Evolutionary conservation across 2,329 filamentous ascomycete genomes (phyloP), one percentile per base, ranked within the genome.

Genomic region (Pseudogymnoascus pannorum): DNA sequence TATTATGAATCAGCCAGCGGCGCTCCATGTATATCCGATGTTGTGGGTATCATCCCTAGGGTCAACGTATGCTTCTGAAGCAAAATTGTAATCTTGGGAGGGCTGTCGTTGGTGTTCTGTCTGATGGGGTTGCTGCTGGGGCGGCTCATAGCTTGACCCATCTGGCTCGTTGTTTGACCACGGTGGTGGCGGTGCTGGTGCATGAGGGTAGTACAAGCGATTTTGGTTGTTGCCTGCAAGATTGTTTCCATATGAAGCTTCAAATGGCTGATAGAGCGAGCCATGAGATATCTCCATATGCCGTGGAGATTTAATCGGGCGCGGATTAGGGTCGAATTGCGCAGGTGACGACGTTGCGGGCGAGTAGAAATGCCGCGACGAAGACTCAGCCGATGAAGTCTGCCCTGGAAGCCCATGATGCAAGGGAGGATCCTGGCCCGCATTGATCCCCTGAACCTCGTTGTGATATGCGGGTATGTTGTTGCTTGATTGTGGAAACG

Each of bases 301-400:
- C 8, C 71, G 63, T 35, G 71, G 71, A 5, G 70, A 72, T 57
- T 72, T 72, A 12, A 68, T 38, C 14, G 70, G 70, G 12, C 71
- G 63, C 6, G 70, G 70, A 54, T 72, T 72, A 42, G 61, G 68
- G 60, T 72, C 69, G 16, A 59, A 58, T 16, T 58, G 57, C 18
- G 57, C 31, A 38, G 18, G 59, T 58, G 57, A 29, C 12, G 44
- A 61, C 5, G 42, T 16, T 26, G 59, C 9, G 20, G 33, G 38
- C 6, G 36, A 57, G 38, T 60, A 48, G 36, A 44, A 60, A 12
- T 44, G 38, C 42, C 58, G 20, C n/a, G 57, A 58, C 22, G 58
- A 22, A 57, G 33, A 14, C 58, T 42, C 36, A 36, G 24, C 42
- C 14, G 31, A 5, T 36, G 57, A n/a, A 2, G 57, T 36, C 40